A percentile compares a stretch with the other conserved stretches of the same genome.
Conservation (phyloP, 345 rosid genomes). For the Schrenkiella parvula region DNA sequence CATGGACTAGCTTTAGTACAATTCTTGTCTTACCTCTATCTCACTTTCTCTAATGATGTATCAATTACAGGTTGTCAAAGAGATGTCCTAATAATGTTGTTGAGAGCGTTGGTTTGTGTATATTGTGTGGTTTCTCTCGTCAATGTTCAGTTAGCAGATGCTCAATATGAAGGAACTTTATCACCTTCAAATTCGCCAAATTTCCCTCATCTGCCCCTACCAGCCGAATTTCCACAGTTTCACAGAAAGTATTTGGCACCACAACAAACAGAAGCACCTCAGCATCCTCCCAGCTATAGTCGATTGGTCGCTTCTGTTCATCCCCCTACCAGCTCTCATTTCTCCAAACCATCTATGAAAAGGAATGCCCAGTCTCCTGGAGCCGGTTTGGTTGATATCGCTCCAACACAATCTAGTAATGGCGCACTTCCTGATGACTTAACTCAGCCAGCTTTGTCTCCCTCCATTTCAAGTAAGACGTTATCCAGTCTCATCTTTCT, state of each 20-base stretch:
- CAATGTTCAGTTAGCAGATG: conserved; percentile 37
- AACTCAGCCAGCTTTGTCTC: conserved; percentile 85
- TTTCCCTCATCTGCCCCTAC: conserved; percentile 46
- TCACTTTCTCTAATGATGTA: conserved; percentile 4
- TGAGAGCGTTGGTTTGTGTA: conserved; percentile 38
- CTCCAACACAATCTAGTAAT: conserved; percentile 58
- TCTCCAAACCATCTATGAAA: conserved; percentile 63
- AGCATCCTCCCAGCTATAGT: conserved; percentile 52
- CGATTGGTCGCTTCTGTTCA: conserved; percentile 54
- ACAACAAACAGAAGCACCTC: conserved; percentile 39
- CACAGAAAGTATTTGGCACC: conserved; percentile 54
- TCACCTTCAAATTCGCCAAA: conserved; percentile 41
- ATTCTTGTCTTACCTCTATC: neutral
- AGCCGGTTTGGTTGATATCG: conserved; percentile 54
- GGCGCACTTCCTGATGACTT: conserved; percentile 54
- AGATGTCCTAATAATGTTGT: conserved; percentile 20
- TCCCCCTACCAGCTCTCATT: conserved; percentile 54
- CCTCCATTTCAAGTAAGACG: conserved; percentile 56
- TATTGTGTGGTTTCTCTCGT: conserved; percentile 37
- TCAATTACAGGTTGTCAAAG: conserved; percentile 7
- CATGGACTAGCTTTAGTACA: neutral
- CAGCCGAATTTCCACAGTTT: conserved; percentile 39
- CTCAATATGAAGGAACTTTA: conserved; percentile 28
- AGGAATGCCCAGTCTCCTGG: conserved; percentile 52
- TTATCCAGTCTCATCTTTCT: neutral